These are phyloP conservation scores for Peronospora destructor DNA, from an alignment of 352 stramenopile species.

Conservation along the genomic window DNA sequence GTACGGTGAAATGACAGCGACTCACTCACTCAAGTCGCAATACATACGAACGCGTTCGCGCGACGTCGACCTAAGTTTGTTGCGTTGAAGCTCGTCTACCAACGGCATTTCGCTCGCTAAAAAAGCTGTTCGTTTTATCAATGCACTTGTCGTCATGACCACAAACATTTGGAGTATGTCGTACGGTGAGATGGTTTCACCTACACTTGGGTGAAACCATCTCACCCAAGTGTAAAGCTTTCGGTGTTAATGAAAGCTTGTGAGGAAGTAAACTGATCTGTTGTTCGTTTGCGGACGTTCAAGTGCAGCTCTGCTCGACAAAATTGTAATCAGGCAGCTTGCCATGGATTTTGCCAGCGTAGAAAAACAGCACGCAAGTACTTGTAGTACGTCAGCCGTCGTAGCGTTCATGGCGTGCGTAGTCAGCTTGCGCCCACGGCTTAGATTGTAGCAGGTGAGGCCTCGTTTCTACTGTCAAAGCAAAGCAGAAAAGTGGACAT, in stretches of 20 bases:
- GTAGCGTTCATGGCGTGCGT: neutral
- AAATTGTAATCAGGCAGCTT: slow-evolving; percentile 24
- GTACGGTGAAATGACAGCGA: slow-evolving; percentile 10
- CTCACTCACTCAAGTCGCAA: slow-evolving; percentile 16
- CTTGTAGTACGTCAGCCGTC: slow-evolving; percentile 2
- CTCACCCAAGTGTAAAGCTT: too few species aligned
- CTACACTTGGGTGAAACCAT: too few species aligned
- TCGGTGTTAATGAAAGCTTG: slow-evolving; percentile 3
- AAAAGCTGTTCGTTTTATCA: neutral
- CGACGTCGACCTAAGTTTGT: slow-evolving; percentile 16
- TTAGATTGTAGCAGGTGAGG: too few species aligned
- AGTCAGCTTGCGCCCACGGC: neutral
- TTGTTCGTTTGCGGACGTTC: neutral
- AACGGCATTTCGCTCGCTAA: neutral
- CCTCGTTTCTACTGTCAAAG: neutral
- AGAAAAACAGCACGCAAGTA: slow-evolving; percentile 3
- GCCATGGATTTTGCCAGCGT: slow-evolving; percentile 1
- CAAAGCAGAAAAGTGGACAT: neutral
- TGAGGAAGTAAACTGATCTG: neutral
- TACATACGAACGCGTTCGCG: slow-evolving; percentile 12
- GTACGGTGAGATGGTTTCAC: neutral
- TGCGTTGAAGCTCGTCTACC: neutral
- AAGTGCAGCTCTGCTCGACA: slow-evolving; percentile 15
- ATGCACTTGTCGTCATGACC: neutral
- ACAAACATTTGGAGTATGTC: neutral